phyloP scores from a whole-genome alignment of 495 filamentous ascomycete genomes.

The Bacidia rubella region DNA sequence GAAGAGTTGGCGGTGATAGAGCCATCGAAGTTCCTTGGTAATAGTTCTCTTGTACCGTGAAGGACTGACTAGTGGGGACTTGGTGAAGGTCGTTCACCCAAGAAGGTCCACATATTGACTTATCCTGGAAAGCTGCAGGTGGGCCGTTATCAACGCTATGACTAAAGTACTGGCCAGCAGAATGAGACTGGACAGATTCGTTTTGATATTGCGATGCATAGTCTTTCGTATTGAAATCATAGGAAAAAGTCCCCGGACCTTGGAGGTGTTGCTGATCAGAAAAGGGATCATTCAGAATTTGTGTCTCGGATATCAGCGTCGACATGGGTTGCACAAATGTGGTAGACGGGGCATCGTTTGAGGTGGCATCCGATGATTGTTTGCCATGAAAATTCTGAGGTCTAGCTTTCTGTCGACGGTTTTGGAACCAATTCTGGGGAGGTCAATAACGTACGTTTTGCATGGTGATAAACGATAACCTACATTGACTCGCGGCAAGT shows the following conservation, averaged over 20 bases:
- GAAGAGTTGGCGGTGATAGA: not conserved
- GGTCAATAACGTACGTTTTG: conserved; percentile 10
- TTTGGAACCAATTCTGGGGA: conserved; percentile 84
- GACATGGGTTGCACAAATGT: not conserved
- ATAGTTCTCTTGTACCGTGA: not conserved
- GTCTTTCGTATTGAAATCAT: conserved; percentile 2
- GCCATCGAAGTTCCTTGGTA: not conserved
- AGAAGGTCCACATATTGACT: not conserved
- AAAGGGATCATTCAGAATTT: not conserved
- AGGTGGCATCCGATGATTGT: conserved; percentile 17
- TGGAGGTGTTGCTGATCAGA: not conserved
- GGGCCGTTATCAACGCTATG: not conserved
- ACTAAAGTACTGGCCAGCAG: not conserved
- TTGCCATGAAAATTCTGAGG: conserved; percentile 54
- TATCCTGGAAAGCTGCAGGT: not conserved
- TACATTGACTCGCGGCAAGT: conserved; percentile 65
- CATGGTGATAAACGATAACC: conserved; percentile 20
- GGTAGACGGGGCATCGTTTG: conserved; percentile 7
- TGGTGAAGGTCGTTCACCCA: conserved; percentile 5
- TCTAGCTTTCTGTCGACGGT: conserved; percentile 72
- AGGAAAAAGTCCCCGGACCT: not conserved
- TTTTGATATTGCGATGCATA: conserved; percentile 2
- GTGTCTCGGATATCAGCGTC: not conserved
- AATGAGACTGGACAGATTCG: conserved; percentile 1
- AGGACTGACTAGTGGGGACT: not conserved